Base-by-base conservation (phyloP, 2,329 filamentous ascomycete species). In the Penicillium sp. region DNA sequence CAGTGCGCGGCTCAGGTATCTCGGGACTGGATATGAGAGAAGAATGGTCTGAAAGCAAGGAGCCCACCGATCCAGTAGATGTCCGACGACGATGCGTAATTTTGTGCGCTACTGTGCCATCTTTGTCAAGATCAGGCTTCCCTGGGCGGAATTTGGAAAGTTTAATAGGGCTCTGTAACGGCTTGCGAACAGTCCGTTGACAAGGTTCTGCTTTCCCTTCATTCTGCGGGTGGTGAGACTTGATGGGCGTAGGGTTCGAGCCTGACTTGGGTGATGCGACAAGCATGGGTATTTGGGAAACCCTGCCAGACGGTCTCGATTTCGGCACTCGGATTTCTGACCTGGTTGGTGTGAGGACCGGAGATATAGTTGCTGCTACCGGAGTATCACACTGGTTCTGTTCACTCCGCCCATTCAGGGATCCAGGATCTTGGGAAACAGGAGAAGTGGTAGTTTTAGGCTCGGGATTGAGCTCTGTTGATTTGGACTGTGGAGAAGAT, bases 131-230 rank as follows among this genome's bases (percentile, higher is more conserved):
- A 52, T 63, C 59, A 19, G 66, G 39, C 21, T 61, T 66, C 12
- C 53, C 63, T 25, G 65, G 58, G 13, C 68, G 67, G 8, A 31
- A 39, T 48, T 70, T 72, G 17, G 66, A 67, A 13, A 74, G 64
- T 48, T 72, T 73, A 12, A 72, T 73, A 2, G 71, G 71, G 25
- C 70, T 75, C 39, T 74, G 69, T 25, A 73, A 55, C 25, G 64
- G 70, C 39, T 68, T 68, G 41, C 66, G 68, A 4, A 60, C 55
- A 6, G 61, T 55, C 10, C 25, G 39, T 7, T 55, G 52, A 15
- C 4, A 19, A n/a, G 57, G 43, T 8, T 61, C 63, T 43, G 55
- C 12, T 6, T 54, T 49, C 8, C 55, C 47, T 25, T 59, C 59
- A 35, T 41, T 53, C 33, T 10, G 33, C 27, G 23, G 43, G 1